Base-by-base conservation (phyloP, 2,329 filamentous ascomycete species). In the Ilyonectria sp. region DNA sequence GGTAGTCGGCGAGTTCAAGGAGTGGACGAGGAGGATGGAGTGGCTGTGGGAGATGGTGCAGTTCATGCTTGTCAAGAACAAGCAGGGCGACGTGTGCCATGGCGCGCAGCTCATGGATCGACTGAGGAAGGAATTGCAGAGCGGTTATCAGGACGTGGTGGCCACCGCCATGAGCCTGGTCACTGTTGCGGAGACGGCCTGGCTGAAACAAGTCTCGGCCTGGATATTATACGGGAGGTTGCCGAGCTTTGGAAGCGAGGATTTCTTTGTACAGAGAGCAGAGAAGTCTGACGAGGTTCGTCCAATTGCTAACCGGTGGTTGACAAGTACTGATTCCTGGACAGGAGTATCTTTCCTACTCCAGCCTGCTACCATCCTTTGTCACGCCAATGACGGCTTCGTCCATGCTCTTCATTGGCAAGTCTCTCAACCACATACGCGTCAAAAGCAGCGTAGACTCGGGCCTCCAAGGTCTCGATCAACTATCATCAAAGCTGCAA, bases 201-300 rank as follows among this genome's bases (percentile, higher is more conserved):
- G 96, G 96, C 84, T 98, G 76, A 93, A 94, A 79, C 94, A 97
- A 77, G 86, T 97, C 11, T 93, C 94, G 4, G 93, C 93, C 29
- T 99, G 95, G 95, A 87, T 98, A 9, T 82, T 98, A 15, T 97
- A 97, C 79, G 96, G 96, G 6, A 90, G 92, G 57, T 82, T 97
- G 64, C 95, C 95, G 0, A 87, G 87, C 15, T 91, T 93, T 77
- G 94, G 94, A 3, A 88, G 86, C 6, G 86, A 89, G n/a, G 95
- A 98, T 80, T 98, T 98, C 78, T 97, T 97, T 78, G 89, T 98
- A 35, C 87, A 88, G 76, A 85, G 79, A 71, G 77, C 83, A 9
- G 78, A 82, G 13, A 80, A 83, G 11, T 79, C 79, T 21, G 79
- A 83, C 26, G 82, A 84, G 74, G 83, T 82, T 65, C 74, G 80